Evolutionary conservation across 192 early-diverging fungal species (phyloP).

Genomic region (Coemansia sp.): DNA sequence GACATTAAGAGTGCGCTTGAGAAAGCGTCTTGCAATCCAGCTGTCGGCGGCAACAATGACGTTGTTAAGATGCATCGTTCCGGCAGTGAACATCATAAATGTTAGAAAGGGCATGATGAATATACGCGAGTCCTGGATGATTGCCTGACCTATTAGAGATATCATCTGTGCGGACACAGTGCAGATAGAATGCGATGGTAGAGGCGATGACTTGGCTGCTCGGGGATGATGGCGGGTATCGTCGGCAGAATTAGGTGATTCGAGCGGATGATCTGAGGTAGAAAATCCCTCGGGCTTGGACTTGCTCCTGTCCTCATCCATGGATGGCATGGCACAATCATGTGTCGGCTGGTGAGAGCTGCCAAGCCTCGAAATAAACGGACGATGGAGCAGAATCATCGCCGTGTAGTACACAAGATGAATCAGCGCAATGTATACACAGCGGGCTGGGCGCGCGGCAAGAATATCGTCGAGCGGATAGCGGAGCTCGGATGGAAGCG

Average conservation of each 20-base stretch:
- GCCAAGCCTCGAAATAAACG: slow-evolving; percentile 50
- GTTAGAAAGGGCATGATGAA: slow-evolving; percentile 56
- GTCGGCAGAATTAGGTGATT: neutral
- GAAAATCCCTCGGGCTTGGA: neutral
- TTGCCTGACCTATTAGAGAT: slow-evolving; percentile 41
- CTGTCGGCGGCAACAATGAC: slow-evolving; percentile 52
- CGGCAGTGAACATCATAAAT: slow-evolving; percentile 55
- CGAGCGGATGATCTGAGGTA: slow-evolving; percentile 3
- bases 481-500: slow-evolving; percentile 42
- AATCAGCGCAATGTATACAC: slow-evolving; percentile 49
- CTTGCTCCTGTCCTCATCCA: neutral
- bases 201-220: slow-evolving; percentile 19
- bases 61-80: slow-evolving; percentile 54
- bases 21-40: slow-evolving; percentile 50
- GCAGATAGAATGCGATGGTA: slow-evolving; percentile 53
- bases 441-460: slow-evolving; percentile 33
- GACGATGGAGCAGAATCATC: slow-evolving; percentile 54
- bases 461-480: slow-evolving; percentile 47
- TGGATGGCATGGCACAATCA: neutral
- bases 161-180: slow-evolving; percentile 56
- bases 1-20: slow-evolving; percentile 53
- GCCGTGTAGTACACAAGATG: slow-evolving; percentile 54
- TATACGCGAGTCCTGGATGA: slow-evolving; percentile 46
- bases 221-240: slow-evolving; percentile 3
- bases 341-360: slow-evolving; percentile 11